Base-by-base conservation (phyloP, 1,284 basidiomycete species). In the Fomes fomentarius region DNA sequence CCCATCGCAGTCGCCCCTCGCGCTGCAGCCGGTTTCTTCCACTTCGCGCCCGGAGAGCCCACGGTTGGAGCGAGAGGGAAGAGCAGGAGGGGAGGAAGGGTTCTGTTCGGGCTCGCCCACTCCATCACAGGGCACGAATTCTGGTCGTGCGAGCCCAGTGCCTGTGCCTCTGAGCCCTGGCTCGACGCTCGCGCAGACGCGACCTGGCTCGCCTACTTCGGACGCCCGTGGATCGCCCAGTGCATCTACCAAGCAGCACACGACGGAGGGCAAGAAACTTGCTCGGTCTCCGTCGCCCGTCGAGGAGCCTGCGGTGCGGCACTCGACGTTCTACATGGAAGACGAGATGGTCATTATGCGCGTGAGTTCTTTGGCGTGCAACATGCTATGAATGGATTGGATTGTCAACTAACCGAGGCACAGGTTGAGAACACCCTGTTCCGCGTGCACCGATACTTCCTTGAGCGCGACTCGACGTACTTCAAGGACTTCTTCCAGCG, bases 401-500 rank as follows among this genome's bases (percentile, higher is more conserved):
- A 31, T n/a, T 26, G 33, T 28, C 26, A 19, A 2, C 8, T 42
- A 14, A 11, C 21, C 21, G 6, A 8, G 34, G 21, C 21, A 9
- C 47, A 73, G 71, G 68, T 71, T 10, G 63, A 69, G 41, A 56
- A 56, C 40, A 56, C 62, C 15, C 56, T 66, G 11, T 72, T 68
- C 65, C 67, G 65, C 47, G 61, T 71, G 10, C 71, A 72, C 54
- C 65, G 66, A 11, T 65, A 71, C 54, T 67, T 70, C 53, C 61
- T 73, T 8, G 57, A 64, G 47, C 62, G 66, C 17, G 66, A 71
- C 50, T 72, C 71, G 21, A 61, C 63, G 8, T 71, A 64, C 57
- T 72, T 73, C 63, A 52, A 59, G 12, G 65, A 66, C 30, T 56
- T 73, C 51, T 70, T 72, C 56, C 42, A 49, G 37, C 50, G 60